Evolutionary conservation across 2,329 filamentous ascomycete genomes (phyloP), one percentile per base, ranked within the genome.

Genomic region (Sarocladiaceae sp.): DNA sequence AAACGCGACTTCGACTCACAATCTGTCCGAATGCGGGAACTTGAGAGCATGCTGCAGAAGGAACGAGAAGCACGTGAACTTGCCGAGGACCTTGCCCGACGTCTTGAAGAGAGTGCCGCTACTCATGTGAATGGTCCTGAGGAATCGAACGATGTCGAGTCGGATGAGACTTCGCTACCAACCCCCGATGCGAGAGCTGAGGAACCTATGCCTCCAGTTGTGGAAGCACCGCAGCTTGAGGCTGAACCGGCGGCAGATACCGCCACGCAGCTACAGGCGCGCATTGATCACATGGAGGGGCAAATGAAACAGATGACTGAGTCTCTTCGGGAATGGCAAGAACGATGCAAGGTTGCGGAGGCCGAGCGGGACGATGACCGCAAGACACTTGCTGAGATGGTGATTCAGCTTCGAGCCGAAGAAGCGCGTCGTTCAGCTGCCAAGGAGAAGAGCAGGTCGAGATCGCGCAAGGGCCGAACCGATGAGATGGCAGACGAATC

Each of bases 1-100:
- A 94, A 88, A 66, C 85, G 84, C 54, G 90, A 96, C 58, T 80
- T 96, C 33, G 89, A 94, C 55, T 77, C 74, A n/a, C 89, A 96
- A 60, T 82, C 80, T 42, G 74, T 80, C 33, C 82, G 86, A 23
- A 82, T 97, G 61, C 84, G 82, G 53, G 85, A 90, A 54, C 69
- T 97, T 11, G 91, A 97, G 49, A 56, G 53, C 9, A 61, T 87
- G 65, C 70, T 97, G 33, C 79, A 75, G 41, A 82, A 84, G 57
- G 93, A 98, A 63, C 79, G 88, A 20, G 76, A 81, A 51, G 90
- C 90, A 21, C 79, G 93, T 46, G 83, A 94, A 56, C 74, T 80
- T 43, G 91, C 91, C 0, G 93, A 98, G 62, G 85, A 93, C 48
- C 72, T 86, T 44, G 85, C 88, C 12, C 83, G 82, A 53, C 76